Evolutionary conservation across 176 grass and related monocot species (phyloP), one percentile per base, ranked within the genome.

Genomic region (Poa annua): DNA sequence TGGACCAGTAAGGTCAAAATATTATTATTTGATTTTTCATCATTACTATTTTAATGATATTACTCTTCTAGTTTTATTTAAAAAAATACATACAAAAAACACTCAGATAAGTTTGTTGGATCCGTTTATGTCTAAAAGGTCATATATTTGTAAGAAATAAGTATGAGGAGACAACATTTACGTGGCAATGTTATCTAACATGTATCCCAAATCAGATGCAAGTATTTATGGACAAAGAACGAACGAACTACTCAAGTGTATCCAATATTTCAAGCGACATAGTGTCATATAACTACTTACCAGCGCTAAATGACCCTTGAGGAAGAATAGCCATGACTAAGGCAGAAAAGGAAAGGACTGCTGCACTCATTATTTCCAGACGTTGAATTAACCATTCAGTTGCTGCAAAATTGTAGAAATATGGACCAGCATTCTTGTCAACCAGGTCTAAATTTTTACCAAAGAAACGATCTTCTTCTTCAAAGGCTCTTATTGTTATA

Each of bases 301-400:
- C 96, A 64, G 96, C 51, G 73, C 85, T 89, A 87, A 96, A 92
- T 60, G 93, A 92, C 80, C 87, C 91, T 41, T 70, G 42, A 88
- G 96, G 96, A 86, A 98, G 91, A 70, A 95, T 41, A 69, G 70
- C 81, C 89, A 98, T 96, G 42, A 93, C 53, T 80, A 96, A 88
- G 15, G 96, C 96, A 33, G 87, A 96, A 12, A 85, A 93, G 48
- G 93, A 91, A 89, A 98, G 83, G 85, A 93, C 74, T 13, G 75
- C 65, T 17, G 96, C 91, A 59, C 81, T 90, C 91, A 98, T 85
- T 54, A 14, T 92, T 85, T 98, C 96, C 52, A 98, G 36, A 17
- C 87, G 85, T 87, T 87, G 93, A 80, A 96, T 98, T 44, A 98
- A 80, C 96, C 96, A 96, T 84, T 98, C 96, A 45, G 81, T 93